Evolutionary conservation across 2,329 filamentous ascomycete species (phyloP), one percentile per base, ranked within the genome.

Genomic region (Fulvia fulva): DNA sequence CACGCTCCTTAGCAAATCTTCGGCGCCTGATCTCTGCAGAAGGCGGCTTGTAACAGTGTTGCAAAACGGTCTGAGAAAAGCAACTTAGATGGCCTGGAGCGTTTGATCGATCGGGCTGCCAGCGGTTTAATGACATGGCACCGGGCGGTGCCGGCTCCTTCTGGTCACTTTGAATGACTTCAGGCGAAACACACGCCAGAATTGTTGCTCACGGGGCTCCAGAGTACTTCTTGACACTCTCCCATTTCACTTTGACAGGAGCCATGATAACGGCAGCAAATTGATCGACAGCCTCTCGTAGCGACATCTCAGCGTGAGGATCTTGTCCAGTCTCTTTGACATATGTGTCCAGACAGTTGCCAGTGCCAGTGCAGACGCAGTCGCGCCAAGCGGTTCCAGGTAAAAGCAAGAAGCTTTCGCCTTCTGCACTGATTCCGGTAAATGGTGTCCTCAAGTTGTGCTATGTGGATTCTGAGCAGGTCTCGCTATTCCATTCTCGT

Each of bases 351-450:
- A 53, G 50, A 14, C 49, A 32, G 30, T 47, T 37, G 21, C 43
- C 43, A 16, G 30, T 32, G 7, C 63, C 64, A 43, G 58, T 51
- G 26, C 66, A 70, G 8, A 70, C 65, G 51, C 71, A 77, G 58
- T 80, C 78, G 49, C 76, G 64, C 60, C 75, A 74, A 5, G 77
- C 77, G 25, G 77, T 69, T 53, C 74, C 73, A 64, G 80, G 56
- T 53, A 78, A 60, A 5, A 80, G 66, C 1, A 76, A 69, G 62
- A 80, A 80, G 41, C 71, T 74, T 65, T 78, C 73, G 2, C 74
- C 77, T 61, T 80, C 77, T 0, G 77, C 74, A 55, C 70, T 75
- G 7, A 72, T 66, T 3, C 53, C 55, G 4, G 37, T 49, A 11
- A 49, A 49, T 1, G 56, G 45, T 19, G 37, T 44, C 11, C 43